Evolutionary conservation across 176 grass and related monocot genomes (phyloP).

Genomic region (Triticum monococcum): DNA sequence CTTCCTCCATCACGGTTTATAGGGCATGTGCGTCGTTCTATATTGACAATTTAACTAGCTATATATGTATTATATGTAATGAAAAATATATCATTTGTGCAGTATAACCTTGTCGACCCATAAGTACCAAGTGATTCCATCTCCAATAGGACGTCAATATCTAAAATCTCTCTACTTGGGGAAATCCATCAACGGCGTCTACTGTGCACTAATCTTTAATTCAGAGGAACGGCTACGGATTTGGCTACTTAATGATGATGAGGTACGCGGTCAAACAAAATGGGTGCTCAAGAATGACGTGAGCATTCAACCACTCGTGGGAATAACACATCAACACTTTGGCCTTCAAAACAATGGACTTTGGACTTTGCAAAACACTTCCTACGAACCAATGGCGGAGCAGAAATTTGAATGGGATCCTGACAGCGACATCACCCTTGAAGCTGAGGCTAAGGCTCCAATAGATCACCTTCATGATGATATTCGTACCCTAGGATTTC

Average conservation of each 20-base stretch:
- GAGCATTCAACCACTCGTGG: background rate
- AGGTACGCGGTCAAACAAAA: background rate
- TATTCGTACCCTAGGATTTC: background rate
- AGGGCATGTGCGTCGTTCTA: too few species aligned
- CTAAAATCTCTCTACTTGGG: background rate
- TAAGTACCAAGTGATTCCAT: background rate
- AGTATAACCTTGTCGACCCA: background rate
- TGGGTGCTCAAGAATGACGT: slow-evolving; percentile 19
- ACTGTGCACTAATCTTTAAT: background rate
- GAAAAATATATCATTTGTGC: too few species aligned
- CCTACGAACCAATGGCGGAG: background rate
- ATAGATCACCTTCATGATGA: fast-evolving
- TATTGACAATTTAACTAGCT: too few species aligned
- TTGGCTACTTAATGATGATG: background rate
- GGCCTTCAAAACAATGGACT: background rate
- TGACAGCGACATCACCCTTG: background rate
- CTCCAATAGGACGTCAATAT: background rate
- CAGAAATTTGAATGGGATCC: background rate
- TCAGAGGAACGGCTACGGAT: background rate
- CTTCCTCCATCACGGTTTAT: too few species aligned
- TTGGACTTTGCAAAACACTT: background rate
- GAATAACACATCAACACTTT: background rate
- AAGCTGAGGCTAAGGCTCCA: background rate
- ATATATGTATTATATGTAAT: too few species aligned
- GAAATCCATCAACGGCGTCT: background rate